Base-by-base conservation (phyloP, 108 stramenopile genomes). In the Nitzschia palea region DNA sequence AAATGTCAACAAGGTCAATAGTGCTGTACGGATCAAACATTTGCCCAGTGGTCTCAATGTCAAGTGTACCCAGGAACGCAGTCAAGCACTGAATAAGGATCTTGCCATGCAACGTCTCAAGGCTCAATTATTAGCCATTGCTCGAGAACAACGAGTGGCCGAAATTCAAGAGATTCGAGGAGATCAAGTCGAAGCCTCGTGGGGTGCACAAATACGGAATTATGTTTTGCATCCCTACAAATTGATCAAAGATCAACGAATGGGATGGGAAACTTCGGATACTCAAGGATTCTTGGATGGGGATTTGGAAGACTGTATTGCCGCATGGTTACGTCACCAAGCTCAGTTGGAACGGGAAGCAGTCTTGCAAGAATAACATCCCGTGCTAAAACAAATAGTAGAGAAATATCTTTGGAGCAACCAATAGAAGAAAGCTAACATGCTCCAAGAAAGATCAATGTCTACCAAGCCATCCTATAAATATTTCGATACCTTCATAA, bases 1-100 rank as follows among this genome's bases (percentile, higher is more conserved):
- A 78, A 95, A 96, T 71, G 98, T 99, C n/a, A 99, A 99, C 82
- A 99, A 97, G 73, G 97, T 98, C n/a, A 95, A 98, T 57, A 90
- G 91, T 26, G 98, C 95, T 10, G 97, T 99, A 1, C 85, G 98
- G 37, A 81, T 99, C 59, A 96, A 90, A 25, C 98, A 99, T 70
- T n/a, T 95, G n/a, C 98, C 98, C 1, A 92, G 89, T 26, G 97
- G 97, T n/a, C 74, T 96, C 32, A 76, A 80, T 15, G 90, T 98
- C 40, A 89, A 94, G 63, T 94, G 93, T 44, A 94, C 95, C 31
- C 93, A 98, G 65, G 96, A 99, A 77, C 88, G 98, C 22, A 95
- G 86, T 53, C 98, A 99, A 74, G 67, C 75, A 55, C 53, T 73
- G 62, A 99, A 99, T 71, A 89, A 82, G 60, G 79, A 81, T 5